A percentile compares a stretch with the other conserved stretches of the same genome.
phyloP scores from a whole-genome alignment of 2,329 filamentous ascomycete genomes.

The Fusarium odoratissimum region DNA sequence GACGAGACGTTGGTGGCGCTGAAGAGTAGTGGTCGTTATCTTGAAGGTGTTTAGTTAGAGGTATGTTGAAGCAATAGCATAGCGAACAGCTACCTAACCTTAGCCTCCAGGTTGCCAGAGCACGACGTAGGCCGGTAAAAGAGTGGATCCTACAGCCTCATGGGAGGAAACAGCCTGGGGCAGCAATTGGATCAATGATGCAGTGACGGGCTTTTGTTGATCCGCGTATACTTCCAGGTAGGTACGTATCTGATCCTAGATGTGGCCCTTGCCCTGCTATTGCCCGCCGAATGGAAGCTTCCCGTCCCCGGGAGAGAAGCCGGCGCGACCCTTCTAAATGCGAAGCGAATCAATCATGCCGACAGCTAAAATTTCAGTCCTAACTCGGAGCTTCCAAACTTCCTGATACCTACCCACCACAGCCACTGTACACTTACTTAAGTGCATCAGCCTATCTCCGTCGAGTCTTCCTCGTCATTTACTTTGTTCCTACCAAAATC shows the following conservation, averaged over 20 bases:
- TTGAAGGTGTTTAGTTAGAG: conserved; percentile 34
- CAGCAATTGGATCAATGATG: conserved; percentile 24
- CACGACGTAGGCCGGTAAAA: conserved; percentile 49
- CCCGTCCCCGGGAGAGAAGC: conserved; percentile 37
- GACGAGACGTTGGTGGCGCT: not conserved
- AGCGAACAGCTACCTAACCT: conserved; percentile 33
- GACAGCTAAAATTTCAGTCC: conserved; percentile 49
- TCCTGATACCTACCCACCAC: conserved; percentile 41
- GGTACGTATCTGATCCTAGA: conserved; percentile 7
- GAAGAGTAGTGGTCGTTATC: conserved; percentile 27
- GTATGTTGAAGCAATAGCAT: conserved; percentile 30
- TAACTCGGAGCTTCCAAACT: conserved; percentile 40
- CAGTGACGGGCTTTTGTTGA: conserved; percentile 46
- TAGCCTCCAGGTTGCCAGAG: conserved; percentile 52
- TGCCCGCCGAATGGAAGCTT: conserved; percentile 32
- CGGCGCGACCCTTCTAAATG: conserved; percentile 38
- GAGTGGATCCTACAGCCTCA: conserved; percentile 26
- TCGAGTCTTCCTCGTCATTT: conserved; percentile 12
- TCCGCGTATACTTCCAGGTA: conserved; percentile 34
- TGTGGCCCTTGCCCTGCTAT: conserved; percentile 12
- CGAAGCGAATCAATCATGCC: conserved; percentile 38
- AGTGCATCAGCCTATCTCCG: conserved; percentile 22
- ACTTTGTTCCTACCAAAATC: conserved; percentile 5
- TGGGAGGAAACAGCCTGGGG: not conserved
- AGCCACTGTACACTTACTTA: conserved; percentile 36